These are phyloP conservation scores for Geotrichum ghanense DNA, from an alignment of 805 yeast genomes.

Conservation along the genomic window DNA sequence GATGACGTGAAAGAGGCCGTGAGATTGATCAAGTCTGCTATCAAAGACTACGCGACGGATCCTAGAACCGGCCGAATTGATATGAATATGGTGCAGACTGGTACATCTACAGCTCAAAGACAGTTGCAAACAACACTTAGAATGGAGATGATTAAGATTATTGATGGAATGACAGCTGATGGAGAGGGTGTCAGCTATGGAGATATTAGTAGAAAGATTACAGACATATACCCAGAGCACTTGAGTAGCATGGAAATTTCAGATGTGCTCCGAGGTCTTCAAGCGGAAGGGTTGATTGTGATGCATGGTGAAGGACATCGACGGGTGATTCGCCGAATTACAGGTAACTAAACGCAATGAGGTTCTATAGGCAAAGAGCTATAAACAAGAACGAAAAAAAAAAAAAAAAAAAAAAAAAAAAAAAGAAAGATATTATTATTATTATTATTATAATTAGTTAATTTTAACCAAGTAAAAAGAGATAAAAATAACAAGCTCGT, in stretches of 20 bases:
- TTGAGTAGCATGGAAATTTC: conserved; percentile 64
- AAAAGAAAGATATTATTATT: background rate
- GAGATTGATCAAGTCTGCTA: conserved; percentile 82
- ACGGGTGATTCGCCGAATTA: conserved; percentile 38
- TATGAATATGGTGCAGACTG: conserved; percentile 95
- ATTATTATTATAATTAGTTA: too few relatives aligned
- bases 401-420: background rate
- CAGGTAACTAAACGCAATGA: background rate
- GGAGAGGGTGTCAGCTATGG: conserved; percentile 35
- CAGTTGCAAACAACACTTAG: conserved; percentile 61
- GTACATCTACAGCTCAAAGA: conserved; percentile 81
- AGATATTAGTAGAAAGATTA: conserved; percentile 47
- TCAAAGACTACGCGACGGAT: conserved; percentile 96
- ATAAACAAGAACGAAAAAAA: too few relatives aligned
- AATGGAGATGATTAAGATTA: conserved; percentile 43
- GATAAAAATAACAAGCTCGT: background rate
- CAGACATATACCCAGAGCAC: conserved; percentile 51
- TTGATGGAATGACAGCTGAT: conserved; percentile 27
- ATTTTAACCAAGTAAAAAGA: too few relatives aligned
- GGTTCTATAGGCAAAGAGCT: too few relatives aligned
- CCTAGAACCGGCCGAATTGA: conserved; percentile 95
- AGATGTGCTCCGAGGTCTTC: conserved; percentile 55
- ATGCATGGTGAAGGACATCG: conserved; percentile 65
- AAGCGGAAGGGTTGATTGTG: conserved; percentile 56
- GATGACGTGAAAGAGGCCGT: conserved; percentile 90